A percentile compares a stretch with the other conserved stretches of the same genome.
These are phyloP conservation scores for Xylariales sp. DNA, from an alignment of 2,329 filamentous ascomycete genomes.

Conservation along the genomic window DNA sequence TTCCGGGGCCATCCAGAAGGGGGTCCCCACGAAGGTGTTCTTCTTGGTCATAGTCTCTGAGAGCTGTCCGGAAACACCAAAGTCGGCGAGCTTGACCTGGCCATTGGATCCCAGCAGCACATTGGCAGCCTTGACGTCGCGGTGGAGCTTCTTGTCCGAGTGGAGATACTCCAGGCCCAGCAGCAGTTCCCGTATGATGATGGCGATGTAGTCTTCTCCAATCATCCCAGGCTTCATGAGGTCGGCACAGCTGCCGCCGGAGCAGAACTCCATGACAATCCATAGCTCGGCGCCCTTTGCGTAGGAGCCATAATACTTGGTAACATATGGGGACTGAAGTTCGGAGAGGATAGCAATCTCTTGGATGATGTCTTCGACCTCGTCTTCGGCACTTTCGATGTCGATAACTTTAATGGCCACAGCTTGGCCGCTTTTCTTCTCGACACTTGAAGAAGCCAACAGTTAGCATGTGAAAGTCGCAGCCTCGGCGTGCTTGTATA, in stretches of 20 bases:
- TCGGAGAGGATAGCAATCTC: conserved; percentile 97
- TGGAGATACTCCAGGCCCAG: conserved; percentile 91
- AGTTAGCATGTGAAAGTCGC: conserved; percentile 15
- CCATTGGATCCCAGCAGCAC: conserved; percentile 84
- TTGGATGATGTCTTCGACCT: conserved; percentile 98
- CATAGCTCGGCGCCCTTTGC: conserved; percentile 93
- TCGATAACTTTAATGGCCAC: conserved; percentile 99
- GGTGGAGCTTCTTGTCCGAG: conserved; percentile 89
- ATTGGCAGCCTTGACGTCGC: conserved; percentile 97
- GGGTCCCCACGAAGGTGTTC: conserved; percentile 96
- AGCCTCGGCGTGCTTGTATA: conserved; percentile 34
- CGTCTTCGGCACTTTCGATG: conserved; percentile 97
- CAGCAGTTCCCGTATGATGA: conserved; percentile 86
- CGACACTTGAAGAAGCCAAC: conserved; percentile 56
- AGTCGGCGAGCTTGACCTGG: conserved; percentile 95
- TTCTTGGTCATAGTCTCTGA: conserved; percentile 99
- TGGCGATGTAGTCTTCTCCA: conserved; percentile 92
- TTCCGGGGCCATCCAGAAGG: conserved; percentile 99
- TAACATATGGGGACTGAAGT: conserved; percentile 92
- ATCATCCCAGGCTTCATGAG: conserved; percentile 91
- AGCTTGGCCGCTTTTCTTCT: conserved; percentile 86
- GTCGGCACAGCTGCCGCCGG: conserved; percentile 92
- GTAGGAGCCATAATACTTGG: conserved; percentile 96
- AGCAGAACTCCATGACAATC: conserved; percentile 99
- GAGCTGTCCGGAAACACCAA: conserved; percentile 92